These are phyloP conservation scores for Solanum pennellii DNA, from an alignment of 257 asterid genomes.

Conservation along the genomic window DNA sequence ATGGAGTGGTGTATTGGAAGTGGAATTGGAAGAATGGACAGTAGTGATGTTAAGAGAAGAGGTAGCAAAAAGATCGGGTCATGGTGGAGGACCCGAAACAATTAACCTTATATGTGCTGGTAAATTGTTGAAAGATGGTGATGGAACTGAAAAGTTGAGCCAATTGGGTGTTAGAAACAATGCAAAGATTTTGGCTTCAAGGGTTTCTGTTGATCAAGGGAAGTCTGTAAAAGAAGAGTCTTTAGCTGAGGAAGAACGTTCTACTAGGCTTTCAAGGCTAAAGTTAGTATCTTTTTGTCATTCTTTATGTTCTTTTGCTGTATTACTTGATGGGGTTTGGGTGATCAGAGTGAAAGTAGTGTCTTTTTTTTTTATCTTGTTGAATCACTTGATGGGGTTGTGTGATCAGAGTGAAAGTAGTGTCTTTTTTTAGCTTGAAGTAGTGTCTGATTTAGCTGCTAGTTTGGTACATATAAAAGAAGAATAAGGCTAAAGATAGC, in stretches of 20 bases:
- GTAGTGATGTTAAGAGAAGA: slow-evolving; percentile 60
- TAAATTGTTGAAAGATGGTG: slow-evolving; percentile 57
- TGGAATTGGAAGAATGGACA: slow-evolving; percentile 74
- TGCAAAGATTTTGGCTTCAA: slow-evolving; percentile 67
- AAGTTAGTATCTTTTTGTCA: slow-evolving; percentile 32
- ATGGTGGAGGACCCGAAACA: slow-evolving; percentile 24
- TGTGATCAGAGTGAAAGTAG: neutral
- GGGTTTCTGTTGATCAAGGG: slow-evolving; percentile 52
- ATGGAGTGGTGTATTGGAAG: slow-evolving; percentile 82
- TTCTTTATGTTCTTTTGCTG: neutral
- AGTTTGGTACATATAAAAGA: slow-evolving; percentile 9
- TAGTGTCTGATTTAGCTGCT: neutral
- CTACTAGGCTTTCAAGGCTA: slow-evolving; percentile 49
- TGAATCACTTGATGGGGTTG: neutral
- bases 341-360: neutral
- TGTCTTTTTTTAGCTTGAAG: neutral
- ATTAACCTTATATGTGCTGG: slow-evolving; percentile 71
- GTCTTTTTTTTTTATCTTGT: neutral
- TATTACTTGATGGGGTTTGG: neutral
- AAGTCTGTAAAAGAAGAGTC: slow-evolving; percentile 50
- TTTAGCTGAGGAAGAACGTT: slow-evolving; percentile 88
- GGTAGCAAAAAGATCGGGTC: slow-evolving; percentile 58
- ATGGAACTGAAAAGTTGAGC: slow-evolving; percentile 39
- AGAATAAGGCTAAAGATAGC: neutral
- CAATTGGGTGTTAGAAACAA: slow-evolving; percentile 75